phyloP scores from a whole-genome alignment of 257 asterid species.

The Sherardia arvensis region DNA sequence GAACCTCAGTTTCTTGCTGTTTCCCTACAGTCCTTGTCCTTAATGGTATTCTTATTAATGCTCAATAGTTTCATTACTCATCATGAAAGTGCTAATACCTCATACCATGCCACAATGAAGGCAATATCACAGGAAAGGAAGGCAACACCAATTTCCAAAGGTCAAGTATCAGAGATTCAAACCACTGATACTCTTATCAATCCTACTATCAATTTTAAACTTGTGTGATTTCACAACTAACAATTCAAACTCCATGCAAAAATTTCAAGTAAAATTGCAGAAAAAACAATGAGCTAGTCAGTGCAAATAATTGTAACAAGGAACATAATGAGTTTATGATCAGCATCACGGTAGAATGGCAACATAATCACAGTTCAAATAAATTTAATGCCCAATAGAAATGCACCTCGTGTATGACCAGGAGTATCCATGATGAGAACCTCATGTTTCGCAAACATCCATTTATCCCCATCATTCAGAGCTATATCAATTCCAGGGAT shows the following conservation, averaged over 20 bases:
- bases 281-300: neutral
- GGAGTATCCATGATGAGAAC: slow-evolving; percentile 83
- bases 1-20: neutral
- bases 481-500: slow-evolving; percentile 95
- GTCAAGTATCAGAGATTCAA: neutral
- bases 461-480: slow-evolving; percentile 76
- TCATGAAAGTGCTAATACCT: neutral
- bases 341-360: neutral
- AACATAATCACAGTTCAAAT: neutral
- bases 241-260: neutral
- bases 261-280: neutral
- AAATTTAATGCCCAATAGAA: neutral
- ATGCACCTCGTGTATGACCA: slow-evolving; percentile 85
- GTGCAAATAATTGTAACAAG: neutral
- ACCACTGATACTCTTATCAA: neutral
- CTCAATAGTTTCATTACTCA: neutral
- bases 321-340: neutral
- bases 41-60: too few relatives aligned
- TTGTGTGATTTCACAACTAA: neutral
- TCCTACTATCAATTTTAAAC: neutral
- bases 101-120: neutral
- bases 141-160: neutral
- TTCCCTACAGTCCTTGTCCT: neutral
- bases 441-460: slow-evolving; percentile 99
- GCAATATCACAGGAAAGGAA: neutral